Conservation (phyloP, 352 stramenopile genomes). For the Globisporangium cystogenes region DNA sequence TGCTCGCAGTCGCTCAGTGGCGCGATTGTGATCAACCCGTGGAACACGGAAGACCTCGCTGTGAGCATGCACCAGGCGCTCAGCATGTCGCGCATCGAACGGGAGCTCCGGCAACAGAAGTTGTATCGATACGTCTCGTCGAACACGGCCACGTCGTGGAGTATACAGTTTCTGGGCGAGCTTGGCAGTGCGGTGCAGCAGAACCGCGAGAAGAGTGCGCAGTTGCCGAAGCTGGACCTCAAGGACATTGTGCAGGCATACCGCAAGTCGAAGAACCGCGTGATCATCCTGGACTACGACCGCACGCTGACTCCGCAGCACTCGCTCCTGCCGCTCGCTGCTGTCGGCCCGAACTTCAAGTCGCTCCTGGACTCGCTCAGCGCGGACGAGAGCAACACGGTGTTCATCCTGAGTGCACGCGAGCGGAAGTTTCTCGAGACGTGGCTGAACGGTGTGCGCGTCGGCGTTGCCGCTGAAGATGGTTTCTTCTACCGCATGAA, state of each 20-base stretch:
- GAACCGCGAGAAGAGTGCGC: constrained; percentile 39
- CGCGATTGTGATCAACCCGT: constrained; percentile 85
- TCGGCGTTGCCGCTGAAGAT: constrained; percentile 71
- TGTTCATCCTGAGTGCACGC: constrained; percentile 71
- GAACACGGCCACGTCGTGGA: constrained; percentile 83
- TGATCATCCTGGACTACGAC: constrained; percentile 89
- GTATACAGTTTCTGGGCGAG: constrained; percentile 74
- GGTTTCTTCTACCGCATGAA: constrained; percentile 83
- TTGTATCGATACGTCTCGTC: constrained; percentile 85
- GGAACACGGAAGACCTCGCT: constrained; percentile 84
- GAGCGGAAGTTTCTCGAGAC: constrained; percentile 89
- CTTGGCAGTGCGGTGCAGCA: constrained; percentile 55
- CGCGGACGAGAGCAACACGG: constrained; percentile 59
- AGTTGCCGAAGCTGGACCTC: constrained; percentile 57
- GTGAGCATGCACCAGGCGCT: constrained; percentile 79
- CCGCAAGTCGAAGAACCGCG: constrained; percentile 56
- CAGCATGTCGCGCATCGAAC: constrained; percentile 76
- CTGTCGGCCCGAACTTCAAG: constrained; percentile 75
- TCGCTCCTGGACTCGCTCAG: constrained; percentile 62
- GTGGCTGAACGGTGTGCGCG: constrained; percentile 71
- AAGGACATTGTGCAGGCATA: constrained; percentile 63
- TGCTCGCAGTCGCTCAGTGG: constrained; percentile 84
- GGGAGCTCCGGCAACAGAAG: constrained; percentile 87
- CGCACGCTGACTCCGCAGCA: constrained; percentile 76
- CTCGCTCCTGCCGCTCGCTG: constrained; percentile 71